Evolutionary conservation across 768 basidiomycete genomes (phyloP), one percentile per base, ranked within the genome.

Genomic region (Trametes gibbosa): DNA sequence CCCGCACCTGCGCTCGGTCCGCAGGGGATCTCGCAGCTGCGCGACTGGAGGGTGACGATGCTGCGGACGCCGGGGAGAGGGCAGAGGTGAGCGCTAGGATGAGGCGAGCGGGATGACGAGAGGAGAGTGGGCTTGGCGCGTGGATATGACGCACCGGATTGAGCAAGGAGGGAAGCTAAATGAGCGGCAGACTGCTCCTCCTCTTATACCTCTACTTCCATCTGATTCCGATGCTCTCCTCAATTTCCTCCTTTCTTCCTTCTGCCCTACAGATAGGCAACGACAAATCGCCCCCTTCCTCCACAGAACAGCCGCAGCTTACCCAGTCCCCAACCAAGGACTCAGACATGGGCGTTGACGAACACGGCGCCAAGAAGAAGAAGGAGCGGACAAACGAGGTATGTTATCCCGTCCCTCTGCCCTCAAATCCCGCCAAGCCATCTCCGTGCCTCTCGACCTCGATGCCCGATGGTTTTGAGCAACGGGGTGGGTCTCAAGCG

Each of bases 381-480:
- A 77, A 76, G 60, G 78, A 73, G 69, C 73, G 66, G 42, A 70
- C 77, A 8, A 79, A 79, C 66, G 84, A 85, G 75, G 84, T 82
- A 52, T 50, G 74, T 62, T 32, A 25, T 35, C 29, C 29, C 29
- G 29, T 43, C 21, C 16, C 29, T 29, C 12, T 48, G 19, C 49
- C 29, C 29, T 32, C 19, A 19, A 19, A 0, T 50, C 14, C 10
- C 2, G 29, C 35, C 32, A 19, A 14, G 29, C 29, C 29, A 10
- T 4, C 4, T 10, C 5, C 29, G 10, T 32, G 29, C 29, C 29
- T 32, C 29, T 10, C 29, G 10, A 32, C 4, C 10, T 32, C 10
- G 5, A 32, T 10, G 4, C 29, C 10, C 5, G 29, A 10, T 32
- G 29, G 5, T 32, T 39, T 13, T 14, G 37, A 13, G 37, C 7